These are phyloP conservation scores for Neoboletus subvelutipes DNA, from an alignment of 768 basidiomycete genomes.

Conservation along the genomic window DNA sequence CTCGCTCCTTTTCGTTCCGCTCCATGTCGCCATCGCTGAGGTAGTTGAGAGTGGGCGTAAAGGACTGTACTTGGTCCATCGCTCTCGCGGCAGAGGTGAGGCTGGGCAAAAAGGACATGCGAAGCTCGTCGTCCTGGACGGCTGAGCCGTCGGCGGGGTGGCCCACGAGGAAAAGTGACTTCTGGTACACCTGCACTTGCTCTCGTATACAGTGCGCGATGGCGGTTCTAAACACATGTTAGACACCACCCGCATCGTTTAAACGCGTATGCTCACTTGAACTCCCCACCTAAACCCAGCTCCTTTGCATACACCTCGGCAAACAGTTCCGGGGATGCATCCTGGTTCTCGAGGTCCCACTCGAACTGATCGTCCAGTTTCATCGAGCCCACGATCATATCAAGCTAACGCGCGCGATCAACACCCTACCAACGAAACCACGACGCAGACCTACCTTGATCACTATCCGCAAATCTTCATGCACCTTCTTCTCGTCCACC, in stretches of 20 bases:
- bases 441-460: conserved; percentile 67
- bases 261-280: conserved; percentile 57
- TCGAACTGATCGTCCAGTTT: conserved; percentile 97
- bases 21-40: conserved; percentile 90
- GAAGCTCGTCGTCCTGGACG: conserved; percentile 88
- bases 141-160: conserved; percentile 78
- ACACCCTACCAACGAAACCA: neutral
- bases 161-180: conserved; percentile 87
- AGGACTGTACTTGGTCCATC: conserved; percentile 72
- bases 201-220: conserved; percentile 95
- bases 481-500: conserved; percentile 60
- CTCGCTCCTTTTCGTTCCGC: conserved; percentile 85
- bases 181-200: conserved; percentile 89
- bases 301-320: conserved; percentile 85
- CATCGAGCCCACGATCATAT: conserved; percentile 90
- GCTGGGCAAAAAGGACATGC: conserved; percentile 85
- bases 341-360: conserved; percentile 87
- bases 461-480: conserved; percentile 88
- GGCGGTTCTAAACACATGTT: conserved; percentile 65
- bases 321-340: conserved; percentile 88
- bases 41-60: conserved; percentile 87
- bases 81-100: conserved; percentile 69
- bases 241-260: conserved; percentile 1
- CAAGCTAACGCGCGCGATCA: conserved; percentile 57
- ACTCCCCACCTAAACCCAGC: conserved; percentile 88